Percentiles rank a stretch among this genome's conserved stretches.
These are phyloP conservation scores for Globisporangium paroecandrum DNA, from an alignment of 352 stramenopile genomes.

Conservation along the genomic window DNA sequence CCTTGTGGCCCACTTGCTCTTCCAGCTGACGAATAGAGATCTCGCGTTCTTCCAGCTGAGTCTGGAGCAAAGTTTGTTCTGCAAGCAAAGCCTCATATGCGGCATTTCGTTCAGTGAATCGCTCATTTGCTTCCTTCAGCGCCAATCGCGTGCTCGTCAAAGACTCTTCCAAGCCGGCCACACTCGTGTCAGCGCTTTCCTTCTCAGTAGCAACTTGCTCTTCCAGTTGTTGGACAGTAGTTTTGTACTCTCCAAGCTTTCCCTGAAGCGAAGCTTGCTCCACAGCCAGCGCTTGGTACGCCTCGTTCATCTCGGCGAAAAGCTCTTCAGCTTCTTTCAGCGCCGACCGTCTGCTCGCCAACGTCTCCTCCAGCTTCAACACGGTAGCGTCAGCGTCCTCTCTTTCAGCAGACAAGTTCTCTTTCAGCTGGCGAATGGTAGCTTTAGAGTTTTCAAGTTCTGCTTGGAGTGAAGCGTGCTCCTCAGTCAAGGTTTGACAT, in stretches of 20 bases:
- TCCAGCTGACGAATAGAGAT: constrained; percentile 6
- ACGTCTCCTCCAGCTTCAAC: background rate
- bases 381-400: background rate
- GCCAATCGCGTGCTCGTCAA: background rate
- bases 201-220: constrained; percentile 10
- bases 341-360: background rate
- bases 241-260: constrained; percentile 2
- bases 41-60: background rate
- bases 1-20: constrained; percentile 1
- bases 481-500: background rate
- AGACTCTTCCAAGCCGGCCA: background rate
- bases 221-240: constrained; percentile 8
- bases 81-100: background rate
- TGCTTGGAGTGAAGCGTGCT: background rate
- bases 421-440: background rate
- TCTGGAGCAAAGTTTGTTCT: background rate
- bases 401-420: background rate
- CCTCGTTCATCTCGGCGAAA: background rate
- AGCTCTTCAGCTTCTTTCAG: constrained; percentile 4
- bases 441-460: background rate
- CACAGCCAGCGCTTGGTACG: background rate
- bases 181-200: background rate
- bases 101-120: background rate
- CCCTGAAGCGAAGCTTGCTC: background rate
- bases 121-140: constrained; percentile 3